phyloP scores from a whole-genome alignment of 2,329 filamentous ascomycete species.

The Leptographium galeiforme region DNA sequence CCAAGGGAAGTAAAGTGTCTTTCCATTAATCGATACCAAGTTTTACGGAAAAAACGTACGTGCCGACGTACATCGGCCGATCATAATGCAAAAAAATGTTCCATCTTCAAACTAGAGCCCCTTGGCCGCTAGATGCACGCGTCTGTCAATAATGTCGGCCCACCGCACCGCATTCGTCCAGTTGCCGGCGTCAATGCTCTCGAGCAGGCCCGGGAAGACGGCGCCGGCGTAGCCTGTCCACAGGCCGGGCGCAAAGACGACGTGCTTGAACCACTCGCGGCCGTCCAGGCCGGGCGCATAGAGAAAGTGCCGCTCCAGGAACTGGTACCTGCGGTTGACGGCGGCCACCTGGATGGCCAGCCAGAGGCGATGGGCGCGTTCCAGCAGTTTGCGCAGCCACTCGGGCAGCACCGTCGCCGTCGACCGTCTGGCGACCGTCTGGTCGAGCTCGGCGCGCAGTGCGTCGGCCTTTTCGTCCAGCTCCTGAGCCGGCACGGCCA shows the following conservation, averaged over 20 bases:
- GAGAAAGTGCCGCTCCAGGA: constrained; percentile 68
- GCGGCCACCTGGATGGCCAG: constrained; percentile 6
- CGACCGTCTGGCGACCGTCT: not conserved
- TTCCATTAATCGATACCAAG: too few species aligned
- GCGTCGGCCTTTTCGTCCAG: constrained; percentile 32
- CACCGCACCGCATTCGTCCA: constrained; percentile 44
- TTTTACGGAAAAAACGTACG: too few species aligned
- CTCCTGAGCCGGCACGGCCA: constrained; percentile 24
- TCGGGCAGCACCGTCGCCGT: not conserved
- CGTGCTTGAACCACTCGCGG: constrained; percentile 72
- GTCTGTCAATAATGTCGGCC: constrained; percentile 42
- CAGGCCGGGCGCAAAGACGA: constrained; percentile 47
- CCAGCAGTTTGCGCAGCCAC: constrained; percentile 55
- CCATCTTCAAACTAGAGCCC: too few species aligned
- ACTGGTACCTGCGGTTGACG: constrained; percentile 73
- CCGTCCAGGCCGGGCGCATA: constrained; percentile 64
- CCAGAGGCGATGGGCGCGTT: constrained; percentile 38
- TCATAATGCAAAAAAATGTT: too few species aligned
- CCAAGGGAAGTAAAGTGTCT: too few species aligned
- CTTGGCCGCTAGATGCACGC: constrained; percentile 32
- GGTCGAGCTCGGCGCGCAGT: constrained; percentile 13
- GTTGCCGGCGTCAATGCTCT: constrained; percentile 48
- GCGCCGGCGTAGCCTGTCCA: constrained; percentile 81
- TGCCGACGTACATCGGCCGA: too few species aligned
- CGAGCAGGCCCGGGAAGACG: constrained; percentile 50